Percentiles rank a stretch among this genome's conserved stretches.
These are phyloP conservation scores for Dendrocalamus latiflorus DNA, from an alignment of 202 grass and related monocot species.

Conservation along the genomic window DNA sequence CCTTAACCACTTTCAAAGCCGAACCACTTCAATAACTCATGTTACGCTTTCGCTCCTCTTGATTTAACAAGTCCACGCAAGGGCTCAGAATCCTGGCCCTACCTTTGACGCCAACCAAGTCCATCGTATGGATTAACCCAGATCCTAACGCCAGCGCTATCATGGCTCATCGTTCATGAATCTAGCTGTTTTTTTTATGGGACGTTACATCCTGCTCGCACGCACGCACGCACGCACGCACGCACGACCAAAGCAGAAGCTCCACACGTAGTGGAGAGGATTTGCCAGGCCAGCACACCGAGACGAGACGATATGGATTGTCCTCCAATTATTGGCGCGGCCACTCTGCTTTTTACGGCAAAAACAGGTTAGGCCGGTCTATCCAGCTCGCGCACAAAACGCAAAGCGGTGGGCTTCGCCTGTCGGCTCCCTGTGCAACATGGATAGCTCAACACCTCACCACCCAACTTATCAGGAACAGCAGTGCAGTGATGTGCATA, in stretches of 20 bases:
- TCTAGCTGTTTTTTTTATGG: background rate
- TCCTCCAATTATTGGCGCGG: conserved; percentile 41
- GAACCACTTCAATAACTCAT: too few relatives aligned
- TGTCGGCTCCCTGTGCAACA: background rate
- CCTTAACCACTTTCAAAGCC: background rate
- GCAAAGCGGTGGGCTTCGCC: conserved; percentile 13
- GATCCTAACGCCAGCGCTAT: background rate
- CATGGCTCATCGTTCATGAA: background rate
- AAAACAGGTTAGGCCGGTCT: conserved; percentile 8
- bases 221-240: too few relatives aligned
- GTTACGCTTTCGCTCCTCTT: background rate
- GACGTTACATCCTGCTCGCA: background rate
- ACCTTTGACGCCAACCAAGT: background rate
- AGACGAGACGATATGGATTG: too few relatives aligned
- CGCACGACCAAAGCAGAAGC: background rate
- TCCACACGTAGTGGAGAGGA: conserved; percentile 28
- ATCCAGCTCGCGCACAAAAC: background rate
- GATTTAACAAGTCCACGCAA: too few relatives aligned
- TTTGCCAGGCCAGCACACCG: background rate
- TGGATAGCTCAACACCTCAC: conserved; percentile 20
- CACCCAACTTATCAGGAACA: conserved; percentile 26
- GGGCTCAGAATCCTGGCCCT: background rate
- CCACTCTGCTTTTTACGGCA: background rate
- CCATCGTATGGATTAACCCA: background rate
- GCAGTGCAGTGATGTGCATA: background rate